Evolutionary conservation across 2,329 filamentous ascomycete species (phyloP).

Genomic region (Penicillium palitans): DNA sequence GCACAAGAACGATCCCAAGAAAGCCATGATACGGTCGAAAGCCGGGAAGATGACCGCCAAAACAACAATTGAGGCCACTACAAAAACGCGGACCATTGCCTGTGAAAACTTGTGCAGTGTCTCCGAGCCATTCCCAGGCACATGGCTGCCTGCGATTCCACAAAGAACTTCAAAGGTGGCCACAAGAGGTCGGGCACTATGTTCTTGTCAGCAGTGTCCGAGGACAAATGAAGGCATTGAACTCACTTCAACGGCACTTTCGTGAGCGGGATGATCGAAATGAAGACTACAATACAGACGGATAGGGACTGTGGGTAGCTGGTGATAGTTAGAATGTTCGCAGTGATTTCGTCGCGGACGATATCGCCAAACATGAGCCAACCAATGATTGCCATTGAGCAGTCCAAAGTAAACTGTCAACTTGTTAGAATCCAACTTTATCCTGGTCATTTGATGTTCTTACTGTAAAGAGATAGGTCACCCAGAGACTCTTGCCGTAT

Average conservation of each 20-base stretch:
- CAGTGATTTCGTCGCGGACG: conserved; percentile 86
- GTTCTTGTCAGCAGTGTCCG: conserved; percentile 22
- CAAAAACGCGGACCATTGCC: conserved; percentile 62
- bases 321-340: conserved; percentile 74
- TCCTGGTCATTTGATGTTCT: conserved; percentile 31
- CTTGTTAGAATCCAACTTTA: conserved; percentile 14
- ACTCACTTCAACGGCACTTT: conserved; percentile 82
- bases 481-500: conserved; percentile 70
- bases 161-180: conserved; percentile 78
- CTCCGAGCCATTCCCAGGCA: conserved; percentile 38
- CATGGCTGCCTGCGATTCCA: conserved; percentile 63
- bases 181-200: conserved; percentile 76
- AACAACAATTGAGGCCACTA: conserved; percentile 69
- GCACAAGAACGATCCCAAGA: conserved; percentile 85
- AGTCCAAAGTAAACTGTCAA: conserved; percentile 71
- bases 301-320: conserved; percentile 74
- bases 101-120: conserved; percentile 60
- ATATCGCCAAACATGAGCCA: conserved; percentile 91
- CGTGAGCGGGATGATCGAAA: conserved; percentile 89
- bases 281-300: conserved; percentile 79
- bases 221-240: not conserved
- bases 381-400: conserved; percentile 77
- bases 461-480: conserved; percentile 83
- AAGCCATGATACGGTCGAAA: conserved; percentile 88
- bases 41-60: conserved; percentile 74